Conservation (phyloP, 495 filamentous ascomycete species). For the Penicillium flavigenum region DNA sequence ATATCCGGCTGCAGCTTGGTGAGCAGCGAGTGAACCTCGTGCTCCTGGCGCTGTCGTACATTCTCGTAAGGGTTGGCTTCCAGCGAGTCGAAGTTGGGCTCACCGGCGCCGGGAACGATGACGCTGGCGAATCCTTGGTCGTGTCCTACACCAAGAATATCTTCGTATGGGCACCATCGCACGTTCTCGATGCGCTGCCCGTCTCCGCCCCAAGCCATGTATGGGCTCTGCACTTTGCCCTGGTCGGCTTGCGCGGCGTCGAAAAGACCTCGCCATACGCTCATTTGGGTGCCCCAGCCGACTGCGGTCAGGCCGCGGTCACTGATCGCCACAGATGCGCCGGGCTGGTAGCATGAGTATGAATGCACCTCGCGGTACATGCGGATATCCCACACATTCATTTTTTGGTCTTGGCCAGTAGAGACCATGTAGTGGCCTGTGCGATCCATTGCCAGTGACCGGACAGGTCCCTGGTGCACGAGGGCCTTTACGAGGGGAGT, state of each 20-base stretch:
- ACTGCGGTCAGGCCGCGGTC: constrained; percentile 85
- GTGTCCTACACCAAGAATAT: constrained; percentile 83
- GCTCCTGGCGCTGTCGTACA: constrained; percentile 85
- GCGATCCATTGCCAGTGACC: constrained; percentile 79
- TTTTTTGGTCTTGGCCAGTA: constrained; percentile 83
- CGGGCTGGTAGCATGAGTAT: constrained; percentile 84
- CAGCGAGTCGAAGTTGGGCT: constrained; percentile 92
- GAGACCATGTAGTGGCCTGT: constrained; percentile 95
- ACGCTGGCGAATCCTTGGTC: constrained; percentile 83
- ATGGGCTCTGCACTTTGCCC: constrained; percentile 81
- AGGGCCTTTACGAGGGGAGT: constrained; percentile 88
- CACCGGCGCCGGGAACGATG: constrained; percentile 88
- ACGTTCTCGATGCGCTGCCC: constrained; percentile 77
- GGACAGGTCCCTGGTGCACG: constrained; percentile 93
- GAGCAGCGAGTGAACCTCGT: constrained; percentile 82
- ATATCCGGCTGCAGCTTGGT: constrained; percentile 96
- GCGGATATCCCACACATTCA: constrained; percentile 95
- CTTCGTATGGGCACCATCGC: constrained; percentile 92
- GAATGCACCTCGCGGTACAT: constrained; percentile 89
- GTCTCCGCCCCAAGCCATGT: constrained; percentile 91
- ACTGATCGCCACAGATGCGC: constrained; percentile 80
- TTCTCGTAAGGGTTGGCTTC: constrained; percentile 98
- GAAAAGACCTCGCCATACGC: constrained; percentile 87
- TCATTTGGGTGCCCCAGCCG: constrained; percentile 87
- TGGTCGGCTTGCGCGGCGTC: constrained; percentile 64